phyloP scores from a whole-genome alignment of 1,284 basidiomycete genomes.

The Macrocystidia cucumis region DNA sequence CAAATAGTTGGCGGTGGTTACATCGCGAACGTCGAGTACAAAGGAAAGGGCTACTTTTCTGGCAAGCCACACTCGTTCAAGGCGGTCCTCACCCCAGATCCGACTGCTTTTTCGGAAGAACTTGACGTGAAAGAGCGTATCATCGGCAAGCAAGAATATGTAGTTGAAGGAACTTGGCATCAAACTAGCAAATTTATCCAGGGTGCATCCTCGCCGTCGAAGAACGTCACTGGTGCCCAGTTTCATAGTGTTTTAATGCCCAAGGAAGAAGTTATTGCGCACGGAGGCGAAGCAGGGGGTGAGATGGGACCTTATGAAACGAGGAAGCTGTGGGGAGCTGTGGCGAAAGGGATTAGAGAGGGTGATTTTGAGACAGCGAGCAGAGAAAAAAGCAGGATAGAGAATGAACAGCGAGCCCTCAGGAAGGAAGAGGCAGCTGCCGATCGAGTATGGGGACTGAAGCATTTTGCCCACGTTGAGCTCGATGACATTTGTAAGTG shows the following conservation, averaged over 20 bases:
- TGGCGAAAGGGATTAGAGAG: slow-evolving; percentile 86
- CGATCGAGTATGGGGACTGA: slow-evolving; percentile 69
- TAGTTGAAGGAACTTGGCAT: slow-evolving; percentile 89
- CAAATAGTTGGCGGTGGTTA: slow-evolving; percentile 76
- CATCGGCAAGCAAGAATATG: slow-evolving; percentile 21
- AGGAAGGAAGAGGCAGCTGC: slow-evolving; percentile 78
- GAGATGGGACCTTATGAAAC: slow-evolving; percentile 82
- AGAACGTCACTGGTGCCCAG: slow-evolving; percentile 14
- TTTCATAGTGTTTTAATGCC: slow-evolving; percentile 62
- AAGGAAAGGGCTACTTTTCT: slow-evolving; percentile 92
- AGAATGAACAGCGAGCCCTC: slow-evolving; percentile 92
- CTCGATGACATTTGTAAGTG: slow-evolving; percentile 65
- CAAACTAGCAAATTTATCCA: slow-evolving; percentile 52
- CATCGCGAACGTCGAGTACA: slow-evolving; percentile 69
- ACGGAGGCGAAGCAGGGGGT: slow-evolving; percentile 37
- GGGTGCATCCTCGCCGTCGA: slow-evolving; percentile 19
- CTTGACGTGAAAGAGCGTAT: too few relatives aligned
- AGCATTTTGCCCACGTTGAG: slow-evolving; percentile 67
- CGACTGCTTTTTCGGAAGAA: slow-evolving; percentile 20
- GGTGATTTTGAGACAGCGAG: slow-evolving; percentile 92
- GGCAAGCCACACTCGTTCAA: slow-evolving; percentile 94
- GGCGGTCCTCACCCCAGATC: slow-evolving; percentile 51
- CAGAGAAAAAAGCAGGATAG: slow-evolving; percentile 86
- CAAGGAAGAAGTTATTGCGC: slow-evolving; percentile 72
- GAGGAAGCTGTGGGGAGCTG: slow-evolving; percentile 79